Evolutionary conservation across 768 basidiomycete genomes (phyloP).

Genomic region (Mycena kentingensis): DNA sequence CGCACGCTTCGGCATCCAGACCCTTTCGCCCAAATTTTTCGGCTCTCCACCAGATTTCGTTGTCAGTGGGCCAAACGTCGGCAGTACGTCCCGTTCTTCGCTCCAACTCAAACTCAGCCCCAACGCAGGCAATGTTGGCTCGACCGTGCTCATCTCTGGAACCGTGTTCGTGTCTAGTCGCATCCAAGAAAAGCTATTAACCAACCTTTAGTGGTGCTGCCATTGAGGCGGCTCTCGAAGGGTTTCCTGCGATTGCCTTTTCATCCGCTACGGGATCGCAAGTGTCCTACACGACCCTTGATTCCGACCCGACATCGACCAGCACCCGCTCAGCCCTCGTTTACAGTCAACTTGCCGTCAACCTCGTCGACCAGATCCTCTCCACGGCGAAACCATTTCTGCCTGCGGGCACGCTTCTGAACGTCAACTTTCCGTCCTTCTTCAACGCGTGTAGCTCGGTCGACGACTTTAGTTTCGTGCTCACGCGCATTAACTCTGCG

Average conservation of each 20-base stretch:
- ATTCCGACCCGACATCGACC: slow-evolving; percentile 27
- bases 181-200: not conserved
- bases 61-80: slow-evolving; percentile 40
- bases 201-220: slow-evolving; percentile 36
- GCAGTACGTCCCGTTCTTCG: slow-evolving; percentile 22
- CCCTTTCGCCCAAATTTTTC: slow-evolving; percentile 37
- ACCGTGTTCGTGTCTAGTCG: slow-evolving; percentile 38
- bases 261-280: slow-evolving; percentile 35
- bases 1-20: slow-evolving; percentile 40
- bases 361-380: slow-evolving; percentile 27
- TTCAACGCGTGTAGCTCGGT: slow-evolving; percentile 27
- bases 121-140: slow-evolving; percentile 36
- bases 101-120: not conserved
- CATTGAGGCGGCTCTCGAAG: slow-evolving; percentile 35
- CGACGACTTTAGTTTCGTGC: slow-evolving; percentile 32
- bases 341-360: slow-evolving; percentile 34
- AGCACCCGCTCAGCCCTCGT: slow-evolving; percentile 31
- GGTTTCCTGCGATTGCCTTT: slow-evolving; percentile 39
- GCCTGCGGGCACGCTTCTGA: slow-evolving; percentile 32
- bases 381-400: slow-evolving; percentile 30
- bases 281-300: slow-evolving; percentile 42
- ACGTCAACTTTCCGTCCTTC: slow-evolving; percentile 38
- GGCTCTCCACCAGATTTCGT: slow-evolving; percentile 38
- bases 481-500: slow-evolving; percentile 30
- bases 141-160: slow-evolving; percentile 38